These are phyloP conservation scores for Phlebopus sp. DNA, from an alignment of 1,284 basidiomycete species.

Conservation along the genomic window DNA sequence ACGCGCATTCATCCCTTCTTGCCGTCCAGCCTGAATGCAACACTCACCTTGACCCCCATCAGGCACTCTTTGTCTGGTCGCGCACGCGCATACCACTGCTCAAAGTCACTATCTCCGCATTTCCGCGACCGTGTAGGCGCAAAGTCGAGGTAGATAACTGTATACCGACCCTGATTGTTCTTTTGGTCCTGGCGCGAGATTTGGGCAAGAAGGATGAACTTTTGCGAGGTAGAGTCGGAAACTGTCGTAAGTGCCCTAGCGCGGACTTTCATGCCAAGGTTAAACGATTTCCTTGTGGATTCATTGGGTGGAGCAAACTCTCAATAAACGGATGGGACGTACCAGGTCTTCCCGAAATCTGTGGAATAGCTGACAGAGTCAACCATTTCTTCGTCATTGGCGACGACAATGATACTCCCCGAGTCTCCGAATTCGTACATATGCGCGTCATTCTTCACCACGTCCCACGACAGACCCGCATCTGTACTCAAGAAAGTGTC, in stretches of 20 bases:
- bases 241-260: slow-evolving; percentile 79
- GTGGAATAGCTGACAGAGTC: slow-evolving; percentile 80
- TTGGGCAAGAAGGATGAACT: slow-evolving; percentile 83
- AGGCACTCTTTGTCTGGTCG: slow-evolving; percentile 72
- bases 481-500: slow-evolving; percentile 94
- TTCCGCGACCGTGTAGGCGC: slow-evolving; percentile 64
- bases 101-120: slow-evolving; percentile 77
- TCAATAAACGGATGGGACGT: slow-evolving; percentile 25
- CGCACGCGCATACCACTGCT: slow-evolving; percentile 83
- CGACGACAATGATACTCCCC: slow-evolving; percentile 80
- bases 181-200: slow-evolving; percentile 64
- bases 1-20: background rate
- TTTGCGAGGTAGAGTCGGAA: slow-evolving; percentile 91
- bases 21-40: background rate
- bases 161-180: slow-evolving; percentile 59
- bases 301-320: slow-evolving; percentile 43
- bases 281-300: slow-evolving; percentile 60
- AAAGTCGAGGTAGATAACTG: slow-evolving; percentile 85
- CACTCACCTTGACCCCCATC: slow-evolving; percentile 87
- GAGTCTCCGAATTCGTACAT: slow-evolving; percentile 96
- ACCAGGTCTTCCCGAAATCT: slow-evolving; percentile 86
- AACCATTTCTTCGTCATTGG: slow-evolving; percentile 85
- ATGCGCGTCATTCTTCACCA: slow-evolving; percentile 76
- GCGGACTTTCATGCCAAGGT: slow-evolving; percentile 73
- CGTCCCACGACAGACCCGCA: slow-evolving; percentile 84